phyloP scores from a whole-genome alignment of 495 filamentous ascomycete genomes.

The Xylaria longipes region DNA sequence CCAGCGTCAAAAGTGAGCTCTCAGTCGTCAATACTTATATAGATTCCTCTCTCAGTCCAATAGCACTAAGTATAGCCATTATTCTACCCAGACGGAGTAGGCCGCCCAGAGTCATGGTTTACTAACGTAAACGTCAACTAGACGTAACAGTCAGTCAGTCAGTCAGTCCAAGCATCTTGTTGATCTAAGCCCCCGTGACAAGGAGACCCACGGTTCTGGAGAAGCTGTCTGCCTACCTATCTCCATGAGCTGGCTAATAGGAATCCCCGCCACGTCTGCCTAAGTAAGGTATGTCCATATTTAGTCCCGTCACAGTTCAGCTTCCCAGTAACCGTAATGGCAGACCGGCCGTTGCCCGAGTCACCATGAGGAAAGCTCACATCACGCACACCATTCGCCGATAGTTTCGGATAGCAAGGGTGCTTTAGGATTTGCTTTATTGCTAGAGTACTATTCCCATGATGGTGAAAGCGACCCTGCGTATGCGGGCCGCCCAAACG shows the following conservation, averaged over 20 bases:
- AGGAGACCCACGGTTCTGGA: neutral
- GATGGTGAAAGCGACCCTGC: conserved; percentile 18
- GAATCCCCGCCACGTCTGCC: conserved; percentile 4
- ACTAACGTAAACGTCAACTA: neutral
- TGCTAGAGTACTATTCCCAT: neutral
- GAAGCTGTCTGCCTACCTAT: conserved; percentile 12
- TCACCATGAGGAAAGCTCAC: neutral
- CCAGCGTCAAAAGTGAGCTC: neutral
- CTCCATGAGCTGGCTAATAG: conserved; percentile 18
- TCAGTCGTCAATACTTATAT: neutral
- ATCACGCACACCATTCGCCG: conserved; percentile 1
- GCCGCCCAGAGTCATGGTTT: conserved; percentile 4
- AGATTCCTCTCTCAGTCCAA: neutral
- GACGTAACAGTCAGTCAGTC: neutral
- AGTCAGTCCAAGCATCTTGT: neutral
- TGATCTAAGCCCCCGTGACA: conserved; percentile 17
- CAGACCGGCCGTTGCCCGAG: conserved; percentile 17
- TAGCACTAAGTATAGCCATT: neutral
- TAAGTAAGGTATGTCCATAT: conserved; percentile 21
- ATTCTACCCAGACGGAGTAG: neutral
- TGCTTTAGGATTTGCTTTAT: conserved; percentile 4
- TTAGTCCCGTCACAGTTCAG: conserved; percentile 13
- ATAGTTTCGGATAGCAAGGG: conserved; percentile 20
- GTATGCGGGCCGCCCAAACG: conserved; percentile 12
- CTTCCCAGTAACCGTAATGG: conserved; percentile 14